Base-by-base conservation (phyloP, 2,329 filamentous ascomycete genomes). In the Colletotrichum salicis region DNA sequence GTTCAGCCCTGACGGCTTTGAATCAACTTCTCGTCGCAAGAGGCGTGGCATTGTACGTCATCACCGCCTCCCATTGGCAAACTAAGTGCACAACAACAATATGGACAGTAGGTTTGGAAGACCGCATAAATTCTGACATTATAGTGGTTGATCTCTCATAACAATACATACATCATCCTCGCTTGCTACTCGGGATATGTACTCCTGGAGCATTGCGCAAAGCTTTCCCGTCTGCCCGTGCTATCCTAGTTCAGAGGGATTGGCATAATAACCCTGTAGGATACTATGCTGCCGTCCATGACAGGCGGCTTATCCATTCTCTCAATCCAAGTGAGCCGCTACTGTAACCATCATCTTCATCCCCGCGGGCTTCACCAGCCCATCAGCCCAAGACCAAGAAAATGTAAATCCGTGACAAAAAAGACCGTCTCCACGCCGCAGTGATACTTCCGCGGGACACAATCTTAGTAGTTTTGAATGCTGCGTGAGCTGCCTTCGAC, bases 91-190 rank as follows among this genome's bases (percentile, higher is more conserved):
- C 11, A 15, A 45, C 6, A 12, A n/a, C 48, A 5, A n/a, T 7
- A 1, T 2, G 2, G 24, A 19, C 13, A 37, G 11, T 11, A 5
- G 10, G 10, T 45, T 58, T 24, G 54, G 27, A 58, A 72, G 48
- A 70, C 59, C 56, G 52, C 37, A 62, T 31, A 71, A 73, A 73
- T 67, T 59, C 57, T 73, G 63, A 70, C 70, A 70, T 74, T 73
- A 73, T 67, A 66, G 64, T 61, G 63, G 19, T 48, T 62, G 51
- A 70, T 71, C 59, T 64, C 64, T 73, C 70, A 64, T 74, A 73
- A 73, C 65, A 41, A 73, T 73, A 74, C 72, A 59, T 71, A 71
- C 70, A 70, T 73, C 65, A 58, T 67, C 57, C 57, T 56, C 33
- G 19, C 52, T 55, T 58, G 56, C 56, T 41, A 56, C 61, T 55